Evolutionary conservation across 2,329 filamentous ascomycete genomes (phyloP), one percentile per base, ranked within the genome.

Genomic region (Clarireedia hainanense): DNA sequence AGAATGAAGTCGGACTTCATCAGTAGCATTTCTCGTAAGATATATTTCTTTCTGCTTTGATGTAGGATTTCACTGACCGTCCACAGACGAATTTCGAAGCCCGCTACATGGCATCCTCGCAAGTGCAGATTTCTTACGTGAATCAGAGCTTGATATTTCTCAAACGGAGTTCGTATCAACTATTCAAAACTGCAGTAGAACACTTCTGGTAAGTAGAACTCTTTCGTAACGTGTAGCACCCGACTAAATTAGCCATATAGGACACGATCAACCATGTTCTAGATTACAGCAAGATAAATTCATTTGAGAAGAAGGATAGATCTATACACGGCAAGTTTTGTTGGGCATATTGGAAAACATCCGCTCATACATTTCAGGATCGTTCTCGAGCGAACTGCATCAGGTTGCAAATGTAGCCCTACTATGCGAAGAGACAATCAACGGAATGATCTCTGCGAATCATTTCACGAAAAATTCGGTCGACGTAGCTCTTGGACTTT

Each of bases 71-170:
- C 4, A 14, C 34, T 54, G 20, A 54, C 9, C 36, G 30, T 2
- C 24, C 1, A 4, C 5, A 42, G 47, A 57, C 37, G 81, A 84
- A 64, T 68, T 84, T 15, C 73, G 81, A 5, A 80, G 76, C 1
- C 81, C 81, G 0, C 68, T 84, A 0, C 80, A 84, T 47, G 81
- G 80, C 1, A 76, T 84, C 30, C 67, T 84, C 0, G 74, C 78
- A 0, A 78, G 70, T 43, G 70, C 72, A 3, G 78, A 80, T n/a
- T 56, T 56, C 20, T 36, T 55, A 14, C 52, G 36, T 20, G 42
- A 0, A 53, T 58, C 56, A 2, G 40, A 49, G 6, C 42, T 52
- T 23, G 56, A 58, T 42, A 47, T 9, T 17, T 46, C 52, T 10
- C 52, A 58, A 23, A 53, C 14, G n/a, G 57, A 57, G 9, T 40